phyloP scores from a whole-genome alignment of 2,329 filamentous ascomycete species.

The Xylaria hypoxylon region DNA sequence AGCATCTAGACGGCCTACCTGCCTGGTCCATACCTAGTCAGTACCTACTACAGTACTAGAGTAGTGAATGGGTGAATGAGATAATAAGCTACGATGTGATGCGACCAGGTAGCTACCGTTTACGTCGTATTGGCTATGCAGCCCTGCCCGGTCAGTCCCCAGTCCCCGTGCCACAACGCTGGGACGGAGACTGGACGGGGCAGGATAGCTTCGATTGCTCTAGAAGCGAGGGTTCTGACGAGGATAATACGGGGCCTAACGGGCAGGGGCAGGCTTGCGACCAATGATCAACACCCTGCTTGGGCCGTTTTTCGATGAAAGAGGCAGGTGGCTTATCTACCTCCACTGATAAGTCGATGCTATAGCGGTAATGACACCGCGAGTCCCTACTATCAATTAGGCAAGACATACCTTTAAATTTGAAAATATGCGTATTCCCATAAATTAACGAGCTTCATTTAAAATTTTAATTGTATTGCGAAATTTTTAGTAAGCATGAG shows the following conservation, averaged over 20 bases:
- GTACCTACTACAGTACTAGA: not conserved
- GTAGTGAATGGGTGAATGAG: slow-evolving; percentile 5
- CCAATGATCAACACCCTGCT: slow-evolving; percentile 18
- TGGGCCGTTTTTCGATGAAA: slow-evolving; percentile 33
- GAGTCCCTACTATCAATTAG: slow-evolving; percentile 7
- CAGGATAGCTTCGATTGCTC: slow-evolving; percentile 22
- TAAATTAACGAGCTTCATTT: not conserved
- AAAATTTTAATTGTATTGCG: not conserved
- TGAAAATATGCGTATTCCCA: slow-evolving; percentile 20
- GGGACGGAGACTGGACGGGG: slow-evolving; percentile 27
- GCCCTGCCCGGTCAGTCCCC: slow-evolving; percentile 27
- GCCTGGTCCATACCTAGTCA: not conserved
- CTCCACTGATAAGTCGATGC: slow-evolving; percentile 29
- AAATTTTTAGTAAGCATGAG: slow-evolving; percentile 2
- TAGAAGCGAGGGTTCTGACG: slow-evolving; percentile 22
- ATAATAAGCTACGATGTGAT: slow-evolving; percentile 24
- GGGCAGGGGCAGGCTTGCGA: slow-evolving; percentile 14
- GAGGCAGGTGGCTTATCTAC: slow-evolving; percentile 39
- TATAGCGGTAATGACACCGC: slow-evolving; percentile 11
- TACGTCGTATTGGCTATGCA: slow-evolving; percentile 30
- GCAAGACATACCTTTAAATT: slow-evolving; percentile 1
- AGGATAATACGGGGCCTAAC: slow-evolving; percentile 13
- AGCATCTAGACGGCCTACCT: not conserved
- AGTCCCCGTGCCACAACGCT: slow-evolving; percentile 23
- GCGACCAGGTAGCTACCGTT: slow-evolving; percentile 8